Evolutionary conservation across 495 filamentous ascomycete species (phyloP), one percentile per base, ranked within the genome.

Genomic region (Daldinia childiae): DNA sequence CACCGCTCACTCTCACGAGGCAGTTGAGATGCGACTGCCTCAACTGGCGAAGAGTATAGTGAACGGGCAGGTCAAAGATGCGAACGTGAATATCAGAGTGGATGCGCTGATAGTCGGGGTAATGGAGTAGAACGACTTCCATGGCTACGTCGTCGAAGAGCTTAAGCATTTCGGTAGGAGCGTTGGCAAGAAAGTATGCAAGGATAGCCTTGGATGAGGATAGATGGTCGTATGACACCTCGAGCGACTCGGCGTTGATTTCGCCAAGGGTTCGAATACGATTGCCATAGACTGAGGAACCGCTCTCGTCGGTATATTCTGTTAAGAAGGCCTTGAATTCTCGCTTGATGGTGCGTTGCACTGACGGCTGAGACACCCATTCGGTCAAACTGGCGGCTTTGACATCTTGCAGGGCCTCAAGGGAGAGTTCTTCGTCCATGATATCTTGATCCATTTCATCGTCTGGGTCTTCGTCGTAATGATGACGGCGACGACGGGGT

Each of bases 311-410:
- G 24, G 89, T 97, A 77, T 95, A 98, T 78, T 98, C 93, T 14
- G 96, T 97, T 69, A 99, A 82, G 85, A 99, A 99, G 11, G 92
- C 90, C 80, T 95, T 97, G 88, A 99, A 99, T 79, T 98, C 95
- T 71, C 93, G 86, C 73, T 93, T 94, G 79, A 99, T 95, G 8
- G 94, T 95, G 73, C 93, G 90, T 76, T 97, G 90, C 6, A 98
- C 96, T 30, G 94, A 90, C 2, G 93, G 92, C 75, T 93, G 91
- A 11, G 92, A 88, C 36, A 99, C 89, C 96, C 96, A 99, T 69
- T 99, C 96, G 15, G 93, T 94, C 72, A 97, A 83, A 72, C 91
- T 95, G 7, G 93, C 87, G 19, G 96, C 95, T 79, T 99, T 99
- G 64, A 98, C 90, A 78, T 99, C 96, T 66, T 91, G 87, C 58